phyloP scores from a whole-genome alignment of 1,284 basidiomycete genomes.

The Takashimella koratensis region DNA sequence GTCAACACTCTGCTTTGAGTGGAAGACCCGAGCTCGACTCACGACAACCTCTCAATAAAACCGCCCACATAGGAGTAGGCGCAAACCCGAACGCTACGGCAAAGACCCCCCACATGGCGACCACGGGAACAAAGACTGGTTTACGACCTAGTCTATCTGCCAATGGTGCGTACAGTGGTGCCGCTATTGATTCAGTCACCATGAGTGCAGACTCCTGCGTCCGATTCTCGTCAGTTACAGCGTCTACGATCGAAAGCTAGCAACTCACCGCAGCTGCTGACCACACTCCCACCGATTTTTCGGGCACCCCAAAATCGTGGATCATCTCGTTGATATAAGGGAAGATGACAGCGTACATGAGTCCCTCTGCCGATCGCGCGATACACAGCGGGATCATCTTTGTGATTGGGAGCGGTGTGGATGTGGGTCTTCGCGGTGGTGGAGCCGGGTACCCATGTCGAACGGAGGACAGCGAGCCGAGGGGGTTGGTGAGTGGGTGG shows the following conservation, averaged over 20 bases:
- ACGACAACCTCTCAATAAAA: conserved; percentile 26
- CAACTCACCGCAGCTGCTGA: conserved; percentile 33
- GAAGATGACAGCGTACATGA: conserved; percentile 38
- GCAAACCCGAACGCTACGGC: conserved; percentile 23
- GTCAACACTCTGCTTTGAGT: conserved; percentile 1
- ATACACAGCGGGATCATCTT: conserved; percentile 32
- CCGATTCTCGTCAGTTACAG: conserved; percentile 3
- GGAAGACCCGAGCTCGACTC: conserved; percentile 10
- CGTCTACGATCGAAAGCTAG: not conserved
- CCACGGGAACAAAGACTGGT: conserved; percentile 28
- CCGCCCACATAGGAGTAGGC: conserved; percentile 12
- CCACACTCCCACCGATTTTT: conserved; percentile 36
- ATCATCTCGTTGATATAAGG: conserved; percentile 45
- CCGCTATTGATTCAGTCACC: conserved; percentile 35
- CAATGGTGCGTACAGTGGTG: conserved; percentile 35
- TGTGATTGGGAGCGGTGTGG: conserved; percentile 28
- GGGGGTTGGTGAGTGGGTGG: conserved; percentile 1
- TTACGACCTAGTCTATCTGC: conserved; percentile 32
- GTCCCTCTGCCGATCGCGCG: conserved; percentile 30
- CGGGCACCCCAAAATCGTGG: conserved; percentile 31
- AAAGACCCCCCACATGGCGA: conserved; percentile 19
- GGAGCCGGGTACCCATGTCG: not conserved
- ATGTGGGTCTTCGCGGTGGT: not conserved
- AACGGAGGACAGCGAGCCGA: not conserved
- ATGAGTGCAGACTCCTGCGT: conserved; percentile 38